These are phyloP conservation scores for Xylariaceae sp. DNA, from an alignment of 2,329 filamentous ascomycete species.

Conservation along the genomic window DNA sequence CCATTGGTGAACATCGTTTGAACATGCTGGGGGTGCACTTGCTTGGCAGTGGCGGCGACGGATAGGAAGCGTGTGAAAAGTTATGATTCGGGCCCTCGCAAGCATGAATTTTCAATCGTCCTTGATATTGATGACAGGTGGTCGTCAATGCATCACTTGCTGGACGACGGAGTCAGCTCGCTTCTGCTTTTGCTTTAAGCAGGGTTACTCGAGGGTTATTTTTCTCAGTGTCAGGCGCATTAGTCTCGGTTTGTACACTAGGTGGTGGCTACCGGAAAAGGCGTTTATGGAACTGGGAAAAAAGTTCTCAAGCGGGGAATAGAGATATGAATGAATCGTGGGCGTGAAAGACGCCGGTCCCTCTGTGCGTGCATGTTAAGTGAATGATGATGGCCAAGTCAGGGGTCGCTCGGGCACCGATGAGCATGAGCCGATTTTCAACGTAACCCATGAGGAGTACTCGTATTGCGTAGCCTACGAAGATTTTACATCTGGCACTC, in stretches of 20 bases:
- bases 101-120: constrained; percentile 27
- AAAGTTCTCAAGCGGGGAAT: constrained; percentile 29
- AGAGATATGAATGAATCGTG: constrained; percentile 28
- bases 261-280: constrained; percentile 26
- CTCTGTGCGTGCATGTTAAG: neutral
- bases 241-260: constrained; percentile 33
- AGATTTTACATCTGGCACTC: no score
- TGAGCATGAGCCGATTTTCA: neutral
- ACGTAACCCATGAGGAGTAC: no score
- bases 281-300: constrained; percentile 31
- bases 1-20: constrained; percentile 25
- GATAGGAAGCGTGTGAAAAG: constrained; percentile 26
- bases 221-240: constrained; percentile 30
- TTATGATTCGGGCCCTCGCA: constrained; percentile 29
- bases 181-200: constrained; percentile 9
- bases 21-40: constrained; percentile 20
- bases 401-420: neutral
- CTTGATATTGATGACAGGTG: constrained; percentile 25
- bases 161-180: constrained; percentile 21
- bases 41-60: constrained; percentile 23
- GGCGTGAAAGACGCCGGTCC: constrained; percentile 2
- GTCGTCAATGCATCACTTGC: constrained; percentile 23
- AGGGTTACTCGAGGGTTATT: constrained; percentile 30
- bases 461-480: no score
- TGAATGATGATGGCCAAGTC: constrained; percentile 1